phyloP scores from a whole-genome alignment of 371 early-diverging fungal species.

The Umbelopsis sp. region DNA sequence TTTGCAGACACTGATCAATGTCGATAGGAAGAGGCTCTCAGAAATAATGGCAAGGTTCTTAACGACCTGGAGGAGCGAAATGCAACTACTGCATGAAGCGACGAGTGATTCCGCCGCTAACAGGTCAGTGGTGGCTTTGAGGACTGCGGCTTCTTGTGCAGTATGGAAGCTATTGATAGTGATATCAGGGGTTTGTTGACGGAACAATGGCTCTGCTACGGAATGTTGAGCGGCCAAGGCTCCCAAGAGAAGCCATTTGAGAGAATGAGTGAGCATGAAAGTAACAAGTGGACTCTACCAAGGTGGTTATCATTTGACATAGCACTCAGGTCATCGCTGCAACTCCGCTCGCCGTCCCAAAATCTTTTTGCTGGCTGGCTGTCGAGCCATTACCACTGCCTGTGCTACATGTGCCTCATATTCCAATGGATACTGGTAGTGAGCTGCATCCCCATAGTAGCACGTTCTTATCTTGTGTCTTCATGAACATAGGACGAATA shows the following conservation, averaged over 20 bases:
- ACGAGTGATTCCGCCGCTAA: slow-evolving; percentile 28
- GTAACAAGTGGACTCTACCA: background rate
- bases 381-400: background rate
- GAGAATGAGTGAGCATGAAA: slow-evolving; percentile 3
- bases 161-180: background rate
- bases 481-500: too few relatives aligned
- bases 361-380: background rate
- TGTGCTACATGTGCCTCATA: slow-evolving; percentile 7
- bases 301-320: slow-evolving; percentile 1
- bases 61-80: slow-evolving; percentile 36
- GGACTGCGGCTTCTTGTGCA: slow-evolving; percentile 23
- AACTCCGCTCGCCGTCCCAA: background rate
- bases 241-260: background rate
- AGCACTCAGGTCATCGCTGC: background rate
- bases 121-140: slow-evolving; percentile 25
- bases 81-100: slow-evolving; percentile 41
- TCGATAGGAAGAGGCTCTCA: slow-evolving; percentile 32
- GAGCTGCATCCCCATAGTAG: background rate
- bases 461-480: background rate
- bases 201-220: background rate
- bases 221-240: background rate
- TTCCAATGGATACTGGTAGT: background rate
- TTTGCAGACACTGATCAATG: slow-evolving; percentile 40
- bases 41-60: slow-evolving; percentile 44
- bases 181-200: background rate